Conservation (phyloP, 352 stramenopile species). For the Phytophthora crassamura region DNA sequence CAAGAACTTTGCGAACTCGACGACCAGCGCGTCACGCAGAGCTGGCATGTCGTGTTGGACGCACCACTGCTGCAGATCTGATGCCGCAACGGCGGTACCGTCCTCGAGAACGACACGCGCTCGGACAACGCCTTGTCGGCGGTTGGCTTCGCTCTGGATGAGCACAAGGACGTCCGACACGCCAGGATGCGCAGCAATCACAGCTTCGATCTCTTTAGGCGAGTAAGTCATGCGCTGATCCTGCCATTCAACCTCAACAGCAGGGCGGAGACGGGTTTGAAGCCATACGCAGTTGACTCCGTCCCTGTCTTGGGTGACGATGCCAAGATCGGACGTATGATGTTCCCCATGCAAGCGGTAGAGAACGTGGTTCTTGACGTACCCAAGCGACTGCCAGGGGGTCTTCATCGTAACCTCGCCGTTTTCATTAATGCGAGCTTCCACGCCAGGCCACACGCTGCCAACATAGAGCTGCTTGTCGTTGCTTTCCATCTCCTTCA, state of each 20-base stretch:
- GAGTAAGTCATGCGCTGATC: conserved; percentile 31
- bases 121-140: conserved; percentile 33
- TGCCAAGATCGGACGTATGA: conserved; percentile 68
- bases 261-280: conserved; percentile 63
- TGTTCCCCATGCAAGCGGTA: conserved; percentile 51
- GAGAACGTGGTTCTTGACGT: conserved; percentile 63
- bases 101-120: conserved; percentile 47
- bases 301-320: conserved; percentile 30
- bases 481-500: conserved; percentile 46
- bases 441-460: conserved; percentile 72
- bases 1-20: conserved; percentile 72
- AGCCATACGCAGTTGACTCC: conserved; percentile 66
- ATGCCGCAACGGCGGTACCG: conserved; percentile 22
- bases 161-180: conserved; percentile 68
- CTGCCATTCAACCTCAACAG: conserved; percentile 42
- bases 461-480: conserved; percentile 66
- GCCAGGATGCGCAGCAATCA: conserved; percentile 41
- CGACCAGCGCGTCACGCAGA: conserved; percentile 39
- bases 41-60: conserved; percentile 40
- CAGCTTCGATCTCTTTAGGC: conserved; percentile 51
- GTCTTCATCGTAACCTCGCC: conserved; percentile 80
- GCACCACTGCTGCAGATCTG: conserved; percentile 50
- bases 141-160: conserved; percentile 35
- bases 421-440: conserved; percentile 48
- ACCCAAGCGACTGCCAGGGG: conserved; percentile 82